Percentiles rank a stretch among this genome's conserved stretches.
Conservation (phyloP, 176 grass and related monocot species). For the Bothriochloa decipiens region DNA sequence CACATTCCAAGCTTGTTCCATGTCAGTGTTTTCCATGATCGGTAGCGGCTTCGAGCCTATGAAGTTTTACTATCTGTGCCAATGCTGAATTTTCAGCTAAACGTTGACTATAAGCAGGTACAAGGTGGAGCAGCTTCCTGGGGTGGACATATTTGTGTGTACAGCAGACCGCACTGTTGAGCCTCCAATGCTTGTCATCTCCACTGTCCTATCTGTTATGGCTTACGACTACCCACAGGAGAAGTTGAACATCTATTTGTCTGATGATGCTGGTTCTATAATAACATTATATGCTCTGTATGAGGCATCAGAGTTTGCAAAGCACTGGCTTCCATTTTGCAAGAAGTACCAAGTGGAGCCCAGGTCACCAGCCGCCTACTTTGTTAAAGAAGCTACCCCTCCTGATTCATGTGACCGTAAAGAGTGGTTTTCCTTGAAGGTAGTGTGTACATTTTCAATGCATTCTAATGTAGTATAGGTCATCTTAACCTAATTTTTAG, state of each 20-base stretch:
- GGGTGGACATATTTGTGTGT: conserved; percentile 82
- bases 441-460: conserved; percentile 21
- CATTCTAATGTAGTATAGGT: conserved; percentile 15
- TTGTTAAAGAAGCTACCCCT: conserved; percentile 32
- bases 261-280: conserved; percentile 63
- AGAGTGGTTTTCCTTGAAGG: conserved; percentile 67
- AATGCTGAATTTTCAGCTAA: not conserved
- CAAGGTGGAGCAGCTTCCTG: conserved; percentile 42
- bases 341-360: conserved; percentile 63
- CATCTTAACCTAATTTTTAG: not conserved
- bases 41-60: not conserved
- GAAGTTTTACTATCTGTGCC: not conserved
- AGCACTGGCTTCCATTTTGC: conserved; percentile 77
- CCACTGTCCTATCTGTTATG: conserved; percentile 76
- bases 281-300: conserved; percentile 60
- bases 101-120: conserved; percentile 38
- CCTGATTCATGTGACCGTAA: conserved; percentile 24
- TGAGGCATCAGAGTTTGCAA: conserved; percentile 78
- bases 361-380: conserved; percentile 71
- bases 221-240: conserved; percentile 72
- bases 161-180: conserved; percentile 65
- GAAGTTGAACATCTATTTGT: conserved; percentile 76
- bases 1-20: conserved; percentile 4
- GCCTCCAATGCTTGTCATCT: conserved; percentile 72
- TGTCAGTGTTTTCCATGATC: not conserved